A percentile compares a stretch with the other conserved stretches of the same genome.
Evolutionary conservation across 345 rosid genomes (phyloP).

Genomic region (Passiflora organensis): DNA sequence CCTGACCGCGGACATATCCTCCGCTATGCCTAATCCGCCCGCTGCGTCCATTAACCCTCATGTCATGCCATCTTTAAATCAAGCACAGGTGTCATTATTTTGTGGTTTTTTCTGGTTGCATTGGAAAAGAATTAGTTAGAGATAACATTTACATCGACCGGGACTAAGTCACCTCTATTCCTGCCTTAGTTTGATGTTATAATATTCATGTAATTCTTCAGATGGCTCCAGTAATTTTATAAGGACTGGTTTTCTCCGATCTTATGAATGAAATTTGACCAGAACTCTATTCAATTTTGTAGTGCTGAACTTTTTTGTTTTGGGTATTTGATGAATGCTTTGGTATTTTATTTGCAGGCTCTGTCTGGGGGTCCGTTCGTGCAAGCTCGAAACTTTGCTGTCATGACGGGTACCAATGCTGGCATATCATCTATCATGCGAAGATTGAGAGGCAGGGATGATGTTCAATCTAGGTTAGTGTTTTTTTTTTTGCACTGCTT

Average conservation of each 20-base stretch:
- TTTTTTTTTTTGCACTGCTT: not conserved
- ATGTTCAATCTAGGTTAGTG: constrained; percentile 74
- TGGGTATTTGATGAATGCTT: not conserved
- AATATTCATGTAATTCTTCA: too few relatives aligned
- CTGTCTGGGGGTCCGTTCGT: constrained; percentile 79
- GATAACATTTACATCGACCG: too few relatives aligned
- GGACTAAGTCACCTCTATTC: too few relatives aligned
- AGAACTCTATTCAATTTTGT: not conserved
- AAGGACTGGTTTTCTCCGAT: too few relatives aligned
- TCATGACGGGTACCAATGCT: constrained; percentile 88
- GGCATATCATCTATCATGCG: constrained; percentile 81
- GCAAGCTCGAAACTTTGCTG: constrained; percentile 97
- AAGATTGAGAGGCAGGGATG: constrained; percentile 92
- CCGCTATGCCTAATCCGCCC: constrained; percentile 39
- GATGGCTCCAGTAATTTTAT: too few relatives aligned
- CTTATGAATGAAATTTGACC: too few relatives aligned
- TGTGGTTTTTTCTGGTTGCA: too few relatives aligned
- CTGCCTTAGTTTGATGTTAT: too few relatives aligned
- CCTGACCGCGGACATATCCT: constrained; percentile 51
- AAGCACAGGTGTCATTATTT: constrained; percentile 58
- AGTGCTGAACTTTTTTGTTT: not conserved
- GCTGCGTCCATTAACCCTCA: constrained; percentile 55
- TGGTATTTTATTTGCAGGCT: constrained; percentile 40
- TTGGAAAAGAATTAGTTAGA: too few relatives aligned
- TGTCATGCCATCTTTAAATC: constrained; percentile 79